A percentile compares a stretch with the other conserved stretches of the same genome.
These are phyloP conservation scores for Paraphysoderma sedebokerense DNA, from an alignment of 371 early-diverging fungal species.

Conservation along the genomic window DNA sequence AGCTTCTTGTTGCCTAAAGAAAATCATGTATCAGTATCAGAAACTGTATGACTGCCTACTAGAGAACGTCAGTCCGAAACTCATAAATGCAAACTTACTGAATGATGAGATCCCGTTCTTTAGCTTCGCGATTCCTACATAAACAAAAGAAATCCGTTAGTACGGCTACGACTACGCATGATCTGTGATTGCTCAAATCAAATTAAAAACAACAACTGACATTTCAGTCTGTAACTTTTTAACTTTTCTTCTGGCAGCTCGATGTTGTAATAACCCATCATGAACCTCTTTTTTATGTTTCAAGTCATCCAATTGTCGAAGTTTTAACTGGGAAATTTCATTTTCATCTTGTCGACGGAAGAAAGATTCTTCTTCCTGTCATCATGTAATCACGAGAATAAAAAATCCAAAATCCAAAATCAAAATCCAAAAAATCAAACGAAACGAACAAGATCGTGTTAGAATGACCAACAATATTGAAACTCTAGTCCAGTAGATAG, in stretches of 20 bases:
- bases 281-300: background rate
- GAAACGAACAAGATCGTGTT: background rate
- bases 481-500: background rate
- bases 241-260: background rate
- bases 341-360: background rate
- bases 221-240: background rate
- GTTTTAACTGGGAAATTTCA: background rate
- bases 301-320: background rate
- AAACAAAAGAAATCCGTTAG: too few relatives aligned
- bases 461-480: background rate
- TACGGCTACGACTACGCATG: too few relatives aligned
- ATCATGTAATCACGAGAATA: too few relatives aligned
- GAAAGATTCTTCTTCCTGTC: background rate
- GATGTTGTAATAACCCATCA: background rate
- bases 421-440: too few relatives aligned
- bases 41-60: too few relatives aligned
- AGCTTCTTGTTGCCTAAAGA: conserved; percentile 7
- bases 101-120: background rate
- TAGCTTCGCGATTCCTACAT: too few relatives aligned
- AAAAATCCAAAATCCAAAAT: too few relatives aligned
- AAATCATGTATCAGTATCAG: too few relatives aligned
- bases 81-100: too few relatives aligned
- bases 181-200: too few relatives aligned
- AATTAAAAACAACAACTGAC: too few relatives aligned
- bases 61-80: too few relatives aligned